Base-by-base conservation (phyloP, 2,329 filamentous ascomycete genomes). In the Orbilia quercus region DNA sequence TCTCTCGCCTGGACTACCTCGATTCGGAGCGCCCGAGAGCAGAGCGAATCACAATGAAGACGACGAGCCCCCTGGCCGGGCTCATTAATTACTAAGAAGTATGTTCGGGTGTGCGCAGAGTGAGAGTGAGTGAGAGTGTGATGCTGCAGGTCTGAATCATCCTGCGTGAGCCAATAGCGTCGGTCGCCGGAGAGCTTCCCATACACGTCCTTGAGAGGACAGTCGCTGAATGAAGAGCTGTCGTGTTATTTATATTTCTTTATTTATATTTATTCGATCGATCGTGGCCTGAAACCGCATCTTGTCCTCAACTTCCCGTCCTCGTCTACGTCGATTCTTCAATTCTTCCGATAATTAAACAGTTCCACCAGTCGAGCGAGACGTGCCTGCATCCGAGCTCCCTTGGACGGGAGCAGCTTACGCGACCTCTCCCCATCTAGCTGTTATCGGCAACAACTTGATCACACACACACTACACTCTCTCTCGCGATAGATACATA, bases 71-170 rank as follows among this genome's bases (percentile, higher is more conserved):
- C n/a, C 28, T 12, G 53, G n/a, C n/a, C n/a, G n/a, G n/a, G n/a
- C n/a, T n/a, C n/a, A n/a, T n/a, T n/a, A n/a, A n/a, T n/a, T n/a
- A n/a, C n/a, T n/a, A n/a, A n/a, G n/a, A n/a, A n/a, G n/a, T n/a
- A n/a, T n/a, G n/a, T 45, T 54, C 44, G 47, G 63, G 53, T 42
- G n/a, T 22, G 62, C 51, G 18, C 20, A 36, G 14, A 38, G n/a
- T n/a, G n/a, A n/a, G n/a, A n/a, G n/a, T n/a, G n/a, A n/a, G n/a
- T n/a, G n/a, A n/a, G n/a, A n/a, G 45, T 44, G 47, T 63, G 58
- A 51, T 58, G 48, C 59, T 72, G 67, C 67, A 72, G 59, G 44
- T 72, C 67, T 72, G 67, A 72, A 72, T 72, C 67, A 72, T 72
- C 50, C 48, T 45, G 54, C 40, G 50, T 63, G 45, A 38, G 45